Percentiles rank a stretch among this genome's conserved stretches.
These are phyloP conservation scores for Ustilago shanxiensis DNA, from an alignment of 1,284 basidiomycete species.

Conservation along the genomic window DNA sequence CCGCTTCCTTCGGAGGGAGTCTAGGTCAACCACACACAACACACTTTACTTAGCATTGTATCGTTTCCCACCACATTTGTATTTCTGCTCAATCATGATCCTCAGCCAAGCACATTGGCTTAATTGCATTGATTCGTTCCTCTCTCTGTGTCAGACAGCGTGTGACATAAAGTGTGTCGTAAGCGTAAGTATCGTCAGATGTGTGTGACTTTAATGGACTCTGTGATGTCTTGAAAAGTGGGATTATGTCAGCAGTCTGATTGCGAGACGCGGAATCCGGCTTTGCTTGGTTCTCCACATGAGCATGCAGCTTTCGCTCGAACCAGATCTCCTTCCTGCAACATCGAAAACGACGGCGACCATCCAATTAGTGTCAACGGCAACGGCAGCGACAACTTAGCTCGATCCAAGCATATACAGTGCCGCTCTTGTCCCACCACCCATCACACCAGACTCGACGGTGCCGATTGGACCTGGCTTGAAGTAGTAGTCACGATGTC, in stretches of 20 bases:
- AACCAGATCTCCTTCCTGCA: background rate
- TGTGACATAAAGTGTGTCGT: background rate
- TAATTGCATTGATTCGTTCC: constrained; percentile 9
- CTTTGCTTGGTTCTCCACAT: constrained; percentile 35
- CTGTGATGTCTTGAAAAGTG: background rate
- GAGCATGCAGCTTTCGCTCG: background rate
- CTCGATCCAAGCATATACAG: too few species aligned
- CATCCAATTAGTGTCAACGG: background rate
- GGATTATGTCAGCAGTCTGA: constrained; percentile 35
- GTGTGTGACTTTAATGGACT: too few species aligned
- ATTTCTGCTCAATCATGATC: constrained; percentile 27
- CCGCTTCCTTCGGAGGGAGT: constrained; percentile 39
- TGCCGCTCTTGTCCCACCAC: background rate
- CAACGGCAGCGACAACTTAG: background rate
- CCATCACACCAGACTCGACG: background rate
- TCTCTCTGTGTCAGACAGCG: background rate
- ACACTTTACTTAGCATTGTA: background rate
- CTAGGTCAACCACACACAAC: background rate
- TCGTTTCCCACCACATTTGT: constrained; percentile 15
- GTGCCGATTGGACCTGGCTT: background rate
- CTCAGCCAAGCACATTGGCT: background rate
- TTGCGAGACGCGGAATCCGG: constrained; percentile 15
- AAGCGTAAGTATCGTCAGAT: background rate
- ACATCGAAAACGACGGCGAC: background rate
- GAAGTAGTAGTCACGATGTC: constrained; percentile 9